phyloP scores from a whole-genome alignment of 768 basidiomycete genomes.

The Daedaleopsis nitida region DNA sequence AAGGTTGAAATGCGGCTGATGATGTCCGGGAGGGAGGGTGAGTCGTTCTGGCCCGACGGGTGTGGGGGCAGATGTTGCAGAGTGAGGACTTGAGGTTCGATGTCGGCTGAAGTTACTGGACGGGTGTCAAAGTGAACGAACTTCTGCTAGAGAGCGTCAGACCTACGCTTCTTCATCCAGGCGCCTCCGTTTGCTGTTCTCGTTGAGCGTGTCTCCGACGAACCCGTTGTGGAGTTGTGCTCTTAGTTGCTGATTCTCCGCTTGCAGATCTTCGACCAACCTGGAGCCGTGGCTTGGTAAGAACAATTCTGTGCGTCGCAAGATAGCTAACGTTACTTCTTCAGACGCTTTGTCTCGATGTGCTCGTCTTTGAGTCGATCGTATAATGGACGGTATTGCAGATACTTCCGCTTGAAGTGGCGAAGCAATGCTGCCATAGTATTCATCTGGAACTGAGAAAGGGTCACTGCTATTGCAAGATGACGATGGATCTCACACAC shows the following conservation, averaged over 20 bases:
- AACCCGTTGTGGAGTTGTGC: slow-evolving; percentile 33
- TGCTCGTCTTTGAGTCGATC: slow-evolving; percentile 54
- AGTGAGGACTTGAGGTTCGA: slow-evolving; percentile 62
- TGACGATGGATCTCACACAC: slow-evolving; percentile 35
- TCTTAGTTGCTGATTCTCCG: slow-evolving; percentile 54
- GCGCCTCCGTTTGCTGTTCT: slow-evolving; percentile 70
- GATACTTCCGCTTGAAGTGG: slow-evolving; percentile 58
- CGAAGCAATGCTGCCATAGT: slow-evolving; percentile 68
- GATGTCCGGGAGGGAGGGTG: slow-evolving; percentile 66
- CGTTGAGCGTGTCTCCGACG: slow-evolving; percentile 41
- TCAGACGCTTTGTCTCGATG: slow-evolving; percentile 45
- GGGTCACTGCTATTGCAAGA: background rate
- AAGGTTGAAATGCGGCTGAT: slow-evolving; percentile 44
- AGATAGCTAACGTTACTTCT: slow-evolving; percentile 41
- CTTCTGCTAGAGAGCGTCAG: slow-evolving; percentile 19
- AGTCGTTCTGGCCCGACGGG: slow-evolving; percentile 65
- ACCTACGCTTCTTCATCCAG: slow-evolving; percentile 43
- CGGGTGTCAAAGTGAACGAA: background rate
- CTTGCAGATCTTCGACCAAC: slow-evolving; percentile 47
- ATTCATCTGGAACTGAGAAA: slow-evolving; percentile 76
- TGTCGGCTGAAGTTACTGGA: slow-evolving; percentile 17
- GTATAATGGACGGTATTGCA: slow-evolving; percentile 55
- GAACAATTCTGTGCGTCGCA: background rate
- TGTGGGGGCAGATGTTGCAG: slow-evolving; percentile 48
- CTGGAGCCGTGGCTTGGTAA: slow-evolving; percentile 34